Evolutionary conservation across 2,329 filamentous ascomycete genomes (phyloP).

Genomic region (Colletotrichum liaoningense): DNA sequence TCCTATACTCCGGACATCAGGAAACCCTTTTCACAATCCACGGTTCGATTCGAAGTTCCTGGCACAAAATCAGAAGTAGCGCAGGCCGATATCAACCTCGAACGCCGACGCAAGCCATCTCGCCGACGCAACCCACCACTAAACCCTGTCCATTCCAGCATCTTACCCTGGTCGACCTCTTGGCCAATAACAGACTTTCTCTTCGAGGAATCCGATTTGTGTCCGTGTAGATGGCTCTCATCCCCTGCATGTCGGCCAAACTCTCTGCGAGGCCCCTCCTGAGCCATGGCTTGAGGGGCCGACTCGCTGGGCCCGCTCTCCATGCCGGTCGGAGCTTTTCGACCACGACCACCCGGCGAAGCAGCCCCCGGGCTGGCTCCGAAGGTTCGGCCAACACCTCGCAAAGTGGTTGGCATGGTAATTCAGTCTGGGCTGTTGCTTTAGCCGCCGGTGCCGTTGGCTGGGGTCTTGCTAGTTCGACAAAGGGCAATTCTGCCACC

Average conservation of each 20-base stretch:
- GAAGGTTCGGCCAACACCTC: conserved; percentile 1
- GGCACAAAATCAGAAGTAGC: not conserved
- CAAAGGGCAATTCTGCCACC: conserved; percentile 23
- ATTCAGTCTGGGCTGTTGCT: conserved; percentile 52
- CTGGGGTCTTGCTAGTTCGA: conserved; percentile 52
- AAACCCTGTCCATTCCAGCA: conserved; percentile 21
- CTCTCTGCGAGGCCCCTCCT: conserved; percentile 42
- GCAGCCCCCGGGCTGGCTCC: conserved; percentile 1
- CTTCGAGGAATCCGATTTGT: conserved; percentile 1
- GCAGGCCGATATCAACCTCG: conserved; percentile 3
- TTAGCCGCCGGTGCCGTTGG: conserved; percentile 52
- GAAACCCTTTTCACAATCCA: not conserved
- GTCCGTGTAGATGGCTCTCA: conserved; percentile 7
- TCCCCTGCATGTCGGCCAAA: conserved; percentile 45
- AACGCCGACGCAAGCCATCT: conserved; percentile 34
- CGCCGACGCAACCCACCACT: conserved; percentile 25
- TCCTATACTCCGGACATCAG: not conserved
- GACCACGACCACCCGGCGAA: conserved; percentile 37
- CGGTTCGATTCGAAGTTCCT: not conserved
- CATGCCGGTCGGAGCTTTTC: conserved; percentile 37
- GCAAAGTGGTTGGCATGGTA: conserved; percentile 43
- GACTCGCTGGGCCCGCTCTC: conserved; percentile 27
- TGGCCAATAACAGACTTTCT: conserved; percentile 22
- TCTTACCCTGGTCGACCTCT: not conserved
- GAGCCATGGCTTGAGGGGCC: conserved; percentile 35